Conservation (phyloP, 129 eudicot species). For the Chrysanthemum seticuspe region DNA sequence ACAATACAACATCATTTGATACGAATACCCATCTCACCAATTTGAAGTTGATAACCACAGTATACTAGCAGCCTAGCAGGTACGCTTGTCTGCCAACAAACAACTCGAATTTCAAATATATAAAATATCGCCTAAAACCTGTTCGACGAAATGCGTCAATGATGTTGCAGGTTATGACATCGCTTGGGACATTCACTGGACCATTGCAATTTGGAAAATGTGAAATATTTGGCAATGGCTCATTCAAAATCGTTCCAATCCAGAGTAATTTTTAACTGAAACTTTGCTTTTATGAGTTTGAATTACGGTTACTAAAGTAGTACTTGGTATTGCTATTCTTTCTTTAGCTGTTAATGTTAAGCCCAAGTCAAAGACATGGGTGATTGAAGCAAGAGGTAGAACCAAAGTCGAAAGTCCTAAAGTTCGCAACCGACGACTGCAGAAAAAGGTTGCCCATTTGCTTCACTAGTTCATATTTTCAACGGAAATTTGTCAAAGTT, state of each 20-base stretch:
- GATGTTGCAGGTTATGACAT: not conserved
- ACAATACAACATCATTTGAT: no score
- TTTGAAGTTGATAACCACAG: no score
- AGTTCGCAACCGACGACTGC: slow-evolving; percentile 67
- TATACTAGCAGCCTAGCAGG: no score
- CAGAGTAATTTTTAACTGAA: slow-evolving; percentile 35
- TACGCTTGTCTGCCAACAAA: no score
- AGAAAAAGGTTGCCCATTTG: slow-evolving; percentile 55
- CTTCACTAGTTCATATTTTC: not conserved
- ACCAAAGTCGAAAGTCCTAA: slow-evolving; percentile 65
- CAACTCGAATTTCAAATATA: no score
- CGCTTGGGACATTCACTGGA: slow-evolving; percentile 32
- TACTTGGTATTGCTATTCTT: not conserved
- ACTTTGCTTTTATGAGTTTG: not conserved
- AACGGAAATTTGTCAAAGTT: not conserved
- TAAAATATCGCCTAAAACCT: slow-evolving; percentile 9
- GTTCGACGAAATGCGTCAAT: slow-evolving; percentile 33
- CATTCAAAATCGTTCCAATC: slow-evolving; percentile 24
- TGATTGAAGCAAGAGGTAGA: slow-evolving; percentile 57
- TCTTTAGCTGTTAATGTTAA: slow-evolving; percentile 32
- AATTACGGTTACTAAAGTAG: not conserved
- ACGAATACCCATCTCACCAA: no score
- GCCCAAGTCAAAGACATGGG: slow-evolving; percentile 32
- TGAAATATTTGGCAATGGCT: slow-evolving; percentile 38
- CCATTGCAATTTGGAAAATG: slow-evolving; percentile 39